Evolutionary conservation across 495 filamentous ascomycete genomes (phyloP), one percentile per base, ranked within the genome.

Genomic region (Daldinia bambusicola): DNA sequence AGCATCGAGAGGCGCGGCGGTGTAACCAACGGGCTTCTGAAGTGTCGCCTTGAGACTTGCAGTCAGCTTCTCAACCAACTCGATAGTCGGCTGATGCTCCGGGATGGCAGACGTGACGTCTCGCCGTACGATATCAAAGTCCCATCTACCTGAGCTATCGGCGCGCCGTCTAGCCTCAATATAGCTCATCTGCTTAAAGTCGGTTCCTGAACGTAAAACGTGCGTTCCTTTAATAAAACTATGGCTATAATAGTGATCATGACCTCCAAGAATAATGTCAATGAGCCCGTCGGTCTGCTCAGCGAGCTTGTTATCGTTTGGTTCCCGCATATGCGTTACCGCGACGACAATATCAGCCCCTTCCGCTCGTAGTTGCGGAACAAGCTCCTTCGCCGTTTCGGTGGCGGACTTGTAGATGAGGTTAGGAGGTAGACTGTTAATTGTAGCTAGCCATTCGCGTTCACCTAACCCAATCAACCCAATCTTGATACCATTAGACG

Each of bases 121-220:
- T 56, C 91, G 83, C 13, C 93, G 86, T 56, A 82, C 81, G 64
- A 97, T 95, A 66, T 89, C 87, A 69, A 96, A 89, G 65, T 93
- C 85, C 93, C 93, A 97, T 34, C 76, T 76, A 0, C 82, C 83
- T 8, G 71, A 75, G 4, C 75, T 78, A 9, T 84, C 80, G 0
- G 67, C 18, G 48, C 87, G 85, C 38, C 84, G 80, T 36, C 88
- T 87, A 1, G 87, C 89, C 75, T 97, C 93, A 62, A 97, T 85
- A 75, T 97, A 97, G 70, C 91, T 94, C 4, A 97, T 78, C 69
- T 97, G 92, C 79, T 93, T 95, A 79, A 97, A 97, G 76, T 97
- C 94, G 20, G 88, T 91, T 0, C 94, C 93, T 0, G 92, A 95
- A 2, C 94, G 87, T 2, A 97, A 83, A 2, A 96, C 84, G 73